These are phyloP conservation scores for Xerocomellus chrysenteron DNA, from an alignment of 768 basidiomycete species.

Conservation along the genomic window DNA sequence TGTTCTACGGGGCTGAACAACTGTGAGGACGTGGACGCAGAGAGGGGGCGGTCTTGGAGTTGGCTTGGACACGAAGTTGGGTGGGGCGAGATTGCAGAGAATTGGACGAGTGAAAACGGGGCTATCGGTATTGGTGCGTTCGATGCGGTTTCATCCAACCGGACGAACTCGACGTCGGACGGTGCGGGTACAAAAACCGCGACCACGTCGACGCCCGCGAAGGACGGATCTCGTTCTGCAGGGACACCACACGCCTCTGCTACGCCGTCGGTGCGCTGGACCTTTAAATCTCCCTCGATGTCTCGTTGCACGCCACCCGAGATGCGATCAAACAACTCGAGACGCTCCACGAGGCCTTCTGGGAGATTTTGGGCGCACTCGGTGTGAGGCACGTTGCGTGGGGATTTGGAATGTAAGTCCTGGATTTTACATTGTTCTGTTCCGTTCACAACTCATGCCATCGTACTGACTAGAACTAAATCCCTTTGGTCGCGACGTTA, in stretches of 20 bases:
- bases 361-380: constrained; percentile 75
- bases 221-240: background rate
- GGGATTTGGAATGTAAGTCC: constrained; percentile 74
- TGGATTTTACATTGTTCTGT: background rate
- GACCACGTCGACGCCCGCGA: background rate
- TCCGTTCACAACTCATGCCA: too few species aligned
- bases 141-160: background rate
- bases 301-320: constrained; percentile 86
- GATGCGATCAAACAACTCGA: constrained; percentile 91
- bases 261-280: constrained; percentile 48
- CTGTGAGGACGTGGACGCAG: constrained; percentile 7
- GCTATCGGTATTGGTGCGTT: background rate
- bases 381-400: constrained; percentile 75
- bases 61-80: constrained; percentile 19
- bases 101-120: background rate
- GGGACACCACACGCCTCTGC: background rate
- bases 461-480: background rate
- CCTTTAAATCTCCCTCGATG: constrained; percentile 86
- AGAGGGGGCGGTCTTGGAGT: too few species aligned
- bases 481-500: too few species aligned
- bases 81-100: constrained; percentile 23
- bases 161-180: background rate
- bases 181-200: background rate
- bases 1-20: too few species aligned
- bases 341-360: constrained; percentile 92